Evolutionary conservation across 176 grass and related monocot species (phyloP).

Genomic region (Thinopyrum elongatum): DNA sequence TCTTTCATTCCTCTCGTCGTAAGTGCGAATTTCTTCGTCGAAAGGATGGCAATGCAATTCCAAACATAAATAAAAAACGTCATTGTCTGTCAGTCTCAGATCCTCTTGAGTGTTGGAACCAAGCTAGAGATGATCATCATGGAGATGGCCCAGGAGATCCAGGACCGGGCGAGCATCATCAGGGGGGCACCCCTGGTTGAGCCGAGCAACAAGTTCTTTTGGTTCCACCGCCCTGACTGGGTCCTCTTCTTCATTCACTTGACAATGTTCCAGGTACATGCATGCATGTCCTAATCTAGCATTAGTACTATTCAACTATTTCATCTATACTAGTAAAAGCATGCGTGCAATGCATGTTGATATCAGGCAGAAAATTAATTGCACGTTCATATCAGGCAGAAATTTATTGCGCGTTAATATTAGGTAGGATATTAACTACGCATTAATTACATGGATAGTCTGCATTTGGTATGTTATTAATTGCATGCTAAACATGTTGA

Average conservation of each 20-base stretch:
- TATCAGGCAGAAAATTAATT: no score
- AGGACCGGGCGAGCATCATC: conserved; percentile 51
- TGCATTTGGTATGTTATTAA: no score
- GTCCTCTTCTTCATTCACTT: conserved; percentile 86
- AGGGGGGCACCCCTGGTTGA: conserved; percentile 71
- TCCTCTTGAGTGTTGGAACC: conserved; percentile 63
- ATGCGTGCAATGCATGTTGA: no score
- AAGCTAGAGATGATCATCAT: conserved; percentile 89
- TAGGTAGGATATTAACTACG: no score
- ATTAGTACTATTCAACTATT: no score
- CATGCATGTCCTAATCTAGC: no score
- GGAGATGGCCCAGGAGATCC: conserved; percentile 85
- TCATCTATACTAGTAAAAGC: no score
- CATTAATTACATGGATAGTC: no score
- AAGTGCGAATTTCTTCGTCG: conserved; percentile 1
- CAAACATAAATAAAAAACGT: neutral
- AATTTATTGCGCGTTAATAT: no score
- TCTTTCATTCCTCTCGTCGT: conserved; percentile 54
- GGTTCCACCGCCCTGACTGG: conserved; percentile 73
- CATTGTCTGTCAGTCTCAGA: conserved; percentile 25
- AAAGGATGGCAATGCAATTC: neutral
- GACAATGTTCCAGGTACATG: conserved; percentile 53
- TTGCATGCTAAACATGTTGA: no score
- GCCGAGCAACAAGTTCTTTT: conserved; percentile 75
- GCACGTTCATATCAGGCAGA: no score